These are phyloP conservation scores for Lyophyllum atratum DNA, from an alignment of 768 basidiomycete species.

Conservation along the genomic window DNA sequence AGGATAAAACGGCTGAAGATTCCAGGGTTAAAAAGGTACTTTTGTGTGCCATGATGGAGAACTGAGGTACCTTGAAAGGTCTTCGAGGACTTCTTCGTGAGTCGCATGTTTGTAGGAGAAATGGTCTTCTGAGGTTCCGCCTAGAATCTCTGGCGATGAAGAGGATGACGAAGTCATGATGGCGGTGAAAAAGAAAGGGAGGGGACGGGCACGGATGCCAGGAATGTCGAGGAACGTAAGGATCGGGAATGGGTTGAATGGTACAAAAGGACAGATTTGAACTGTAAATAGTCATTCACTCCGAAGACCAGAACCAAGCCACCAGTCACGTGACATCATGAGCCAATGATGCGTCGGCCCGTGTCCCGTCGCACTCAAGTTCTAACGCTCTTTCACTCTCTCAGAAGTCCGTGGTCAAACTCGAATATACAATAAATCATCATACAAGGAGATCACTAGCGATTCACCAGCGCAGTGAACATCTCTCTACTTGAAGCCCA, in stretches of 20 bases:
- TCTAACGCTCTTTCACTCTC: too few species aligned
- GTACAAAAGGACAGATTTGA: background rate
- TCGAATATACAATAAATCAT: background rate
- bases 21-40: conserved; percentile 7
- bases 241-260: background rate
- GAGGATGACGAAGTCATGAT: conserved; percentile 77
- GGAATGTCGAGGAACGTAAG: conserved; percentile 12
- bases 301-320: background rate
- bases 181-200: conserved; percentile 29
- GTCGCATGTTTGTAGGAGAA: conserved; percentile 73
- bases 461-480: background rate
- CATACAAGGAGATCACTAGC: background rate
- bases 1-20: conserved; percentile 85
- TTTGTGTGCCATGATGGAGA: conserved; percentile 3
- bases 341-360: too few species aligned
- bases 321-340: background rate
- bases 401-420: too few species aligned
- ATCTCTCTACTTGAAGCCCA: conserved; percentile 69
- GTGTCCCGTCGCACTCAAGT: too few species aligned
- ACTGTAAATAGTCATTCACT: background rate
- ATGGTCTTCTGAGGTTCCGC: conserved; percentile 33
- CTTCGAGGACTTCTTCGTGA: conserved; percentile 86
- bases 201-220: conserved; percentile 25
- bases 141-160: conserved; percentile 72
- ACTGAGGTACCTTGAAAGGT: conserved; percentile 78